These are phyloP conservation scores for Xylariaceae sp. DNA, from an alignment of 2,329 filamentous ascomycete species.

Conservation along the genomic window DNA sequence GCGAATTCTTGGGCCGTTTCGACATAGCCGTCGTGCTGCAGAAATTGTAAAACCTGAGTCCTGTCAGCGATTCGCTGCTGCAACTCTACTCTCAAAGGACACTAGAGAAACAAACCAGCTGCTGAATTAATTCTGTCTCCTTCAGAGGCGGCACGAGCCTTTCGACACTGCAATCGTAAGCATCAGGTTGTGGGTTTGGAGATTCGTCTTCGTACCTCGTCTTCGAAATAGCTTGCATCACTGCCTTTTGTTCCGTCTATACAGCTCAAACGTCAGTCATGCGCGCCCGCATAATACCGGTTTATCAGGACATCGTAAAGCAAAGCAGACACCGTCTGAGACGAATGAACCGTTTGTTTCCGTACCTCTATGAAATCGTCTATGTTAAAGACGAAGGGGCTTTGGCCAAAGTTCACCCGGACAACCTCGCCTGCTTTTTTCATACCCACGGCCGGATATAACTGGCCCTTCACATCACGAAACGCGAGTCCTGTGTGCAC, in stretches of 20 bases:
- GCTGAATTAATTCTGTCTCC: conserved; percentile 75
- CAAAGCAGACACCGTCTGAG: neutral
- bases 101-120: conserved; percentile 50
- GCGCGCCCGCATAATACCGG: neutral
- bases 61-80: conserved; percentile 13
- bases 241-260: conserved; percentile 55
- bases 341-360: neutral
- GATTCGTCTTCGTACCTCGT: conserved; percentile 34
- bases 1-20: conserved; percentile 88
- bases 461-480: conserved; percentile 56
- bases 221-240: conserved; percentile 55
- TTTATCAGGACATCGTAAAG: neutral
- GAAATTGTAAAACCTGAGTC: conserved; percentile 66
- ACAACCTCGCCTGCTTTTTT: conserved; percentile 60
- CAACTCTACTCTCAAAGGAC: neutral
- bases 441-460: conserved; percentile 64
- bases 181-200: conserved; percentile 8
- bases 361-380: conserved; percentile 74
- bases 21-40: conserved; percentile 92
- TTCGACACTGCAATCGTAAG: conserved; percentile 43
- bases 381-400: conserved; percentile 85
- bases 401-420: conserved; percentile 62
- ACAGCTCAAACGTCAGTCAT: conserved; percentile 1
- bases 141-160: conserved; percentile 56
- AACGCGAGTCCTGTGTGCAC: conserved; percentile 59